Conservation (phyloP, 177 flowering plant genomes). For the Vitis hybrid region DNA sequence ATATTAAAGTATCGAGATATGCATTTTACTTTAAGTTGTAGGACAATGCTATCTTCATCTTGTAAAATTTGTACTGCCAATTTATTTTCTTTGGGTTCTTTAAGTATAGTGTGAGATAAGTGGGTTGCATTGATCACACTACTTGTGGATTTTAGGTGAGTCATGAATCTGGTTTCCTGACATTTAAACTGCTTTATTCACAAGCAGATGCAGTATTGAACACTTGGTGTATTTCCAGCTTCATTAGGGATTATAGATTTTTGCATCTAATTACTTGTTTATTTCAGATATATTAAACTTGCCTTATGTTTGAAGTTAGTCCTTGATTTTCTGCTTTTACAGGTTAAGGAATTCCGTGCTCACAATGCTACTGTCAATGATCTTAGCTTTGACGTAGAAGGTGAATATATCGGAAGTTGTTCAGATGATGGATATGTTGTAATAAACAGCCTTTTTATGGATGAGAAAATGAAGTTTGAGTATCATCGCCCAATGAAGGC, state of each 20-base stretch:
- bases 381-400: constrained; percentile 91
- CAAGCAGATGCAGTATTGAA: not conserved
- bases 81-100: not conserved
- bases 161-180: not conserved
- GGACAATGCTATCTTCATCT: not conserved
- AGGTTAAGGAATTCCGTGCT: constrained; percentile 87
- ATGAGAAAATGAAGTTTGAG: constrained; percentile 83
- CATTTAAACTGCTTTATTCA: too few species aligned
- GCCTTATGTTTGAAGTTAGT: not conserved
- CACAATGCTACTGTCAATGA: constrained; percentile 91
- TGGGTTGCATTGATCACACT: not conserved
- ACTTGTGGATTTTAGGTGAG: not conserved
- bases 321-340: constrained; percentile 17
- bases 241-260: not conserved
- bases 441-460: constrained; percentile 84
- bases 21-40: not conserved
- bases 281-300: not conserved
- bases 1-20: too few species aligned
- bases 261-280: not conserved
- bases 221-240: not conserved
- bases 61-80: not conserved
- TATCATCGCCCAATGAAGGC: constrained; percentile 98
- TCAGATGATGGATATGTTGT: constrained; percentile 98
- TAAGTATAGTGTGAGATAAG: not conserved
- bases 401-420: constrained; percentile 95